Evolutionary conservation across 345 rosid species (phyloP).

Genomic region (Euphorbia tirucalli): DNA sequence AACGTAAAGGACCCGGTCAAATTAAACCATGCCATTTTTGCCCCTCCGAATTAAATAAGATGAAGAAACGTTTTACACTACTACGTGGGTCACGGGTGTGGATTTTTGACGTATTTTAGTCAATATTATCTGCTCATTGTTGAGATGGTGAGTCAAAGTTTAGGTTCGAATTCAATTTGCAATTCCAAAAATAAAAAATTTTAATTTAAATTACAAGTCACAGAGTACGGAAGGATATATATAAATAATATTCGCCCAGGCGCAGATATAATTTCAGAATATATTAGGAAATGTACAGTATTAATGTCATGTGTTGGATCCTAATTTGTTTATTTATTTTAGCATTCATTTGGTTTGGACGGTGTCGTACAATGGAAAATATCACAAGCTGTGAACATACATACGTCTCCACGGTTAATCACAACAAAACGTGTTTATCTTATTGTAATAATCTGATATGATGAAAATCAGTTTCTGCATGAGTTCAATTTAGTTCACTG

Average conservation of each 20-base stretch:
- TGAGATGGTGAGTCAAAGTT: neutral
- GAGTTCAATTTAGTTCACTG: too few species aligned
- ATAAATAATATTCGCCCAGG: neutral
- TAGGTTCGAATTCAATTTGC: neutral
- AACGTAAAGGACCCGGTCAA: constrained; percentile 17
- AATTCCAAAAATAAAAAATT: neutral
- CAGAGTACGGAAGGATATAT: neutral
- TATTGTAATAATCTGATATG: too few species aligned
- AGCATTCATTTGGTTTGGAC: too few species aligned
- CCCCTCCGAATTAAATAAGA: too few species aligned
- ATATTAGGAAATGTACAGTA: too few species aligned
- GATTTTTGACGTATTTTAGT: constrained; percentile 7
- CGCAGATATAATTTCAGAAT: neutral
- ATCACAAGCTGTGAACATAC: too few species aligned
- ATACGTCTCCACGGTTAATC: too few species aligned
- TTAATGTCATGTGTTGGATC: neutral
- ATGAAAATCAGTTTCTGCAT: too few species aligned
- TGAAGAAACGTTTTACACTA: too few species aligned
- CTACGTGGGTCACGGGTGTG: constrained; percentile 13
- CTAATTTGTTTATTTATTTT: too few species aligned
- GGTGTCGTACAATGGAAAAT: too few species aligned
- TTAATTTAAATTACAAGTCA: neutral
- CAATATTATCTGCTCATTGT: constrained; percentile 13
- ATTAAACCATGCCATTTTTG: neutral
- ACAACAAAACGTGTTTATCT: too few species aligned